phyloP scores from a whole-genome alignment of 805 yeast species.

The Phaffomyces antillensis region DNA sequence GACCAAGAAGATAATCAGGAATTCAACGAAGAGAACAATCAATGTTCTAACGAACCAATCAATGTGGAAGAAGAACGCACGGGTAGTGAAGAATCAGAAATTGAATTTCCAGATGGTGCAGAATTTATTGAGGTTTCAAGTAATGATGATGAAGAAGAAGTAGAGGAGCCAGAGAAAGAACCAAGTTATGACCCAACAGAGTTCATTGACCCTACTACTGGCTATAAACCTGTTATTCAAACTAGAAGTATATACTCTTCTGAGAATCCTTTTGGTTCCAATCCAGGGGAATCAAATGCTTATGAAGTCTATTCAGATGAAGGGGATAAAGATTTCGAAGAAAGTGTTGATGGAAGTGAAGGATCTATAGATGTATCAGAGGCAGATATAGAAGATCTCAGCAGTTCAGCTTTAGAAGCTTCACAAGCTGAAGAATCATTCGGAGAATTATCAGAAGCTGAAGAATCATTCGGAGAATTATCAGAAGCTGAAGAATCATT shows the following conservation, averaged over 20 bases:
- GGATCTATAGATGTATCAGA: neutral
- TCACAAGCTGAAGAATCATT: neutral
- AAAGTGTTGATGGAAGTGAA: neutral
- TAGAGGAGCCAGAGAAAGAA: conserved; percentile 1
- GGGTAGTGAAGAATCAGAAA: conserved; percentile 14
- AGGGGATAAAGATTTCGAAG: neutral
- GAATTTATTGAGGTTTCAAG: conserved; percentile 5
- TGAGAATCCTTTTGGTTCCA: neutral
- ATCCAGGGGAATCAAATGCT: neutral
- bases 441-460: neutral
- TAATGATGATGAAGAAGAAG: conserved; percentile 7
- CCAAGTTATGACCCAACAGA: conserved; percentile 8
- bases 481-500: neutral
- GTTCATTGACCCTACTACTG: conserved; percentile 6
- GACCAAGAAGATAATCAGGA: neutral
- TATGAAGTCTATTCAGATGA: neutral
- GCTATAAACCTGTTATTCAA: conserved; percentile 10
- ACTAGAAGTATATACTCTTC: conserved; percentile 5
- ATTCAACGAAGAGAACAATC: neutral
- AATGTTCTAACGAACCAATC: neutral
- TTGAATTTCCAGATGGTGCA: conserved; percentile 4
- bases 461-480: neutral
- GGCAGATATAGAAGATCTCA: neutral
- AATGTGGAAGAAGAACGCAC: neutral
- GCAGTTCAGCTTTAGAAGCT: neutral